phyloP scores from a whole-genome alignment of 768 basidiomycete genomes.

The Tulasnella sp. region DNA sequence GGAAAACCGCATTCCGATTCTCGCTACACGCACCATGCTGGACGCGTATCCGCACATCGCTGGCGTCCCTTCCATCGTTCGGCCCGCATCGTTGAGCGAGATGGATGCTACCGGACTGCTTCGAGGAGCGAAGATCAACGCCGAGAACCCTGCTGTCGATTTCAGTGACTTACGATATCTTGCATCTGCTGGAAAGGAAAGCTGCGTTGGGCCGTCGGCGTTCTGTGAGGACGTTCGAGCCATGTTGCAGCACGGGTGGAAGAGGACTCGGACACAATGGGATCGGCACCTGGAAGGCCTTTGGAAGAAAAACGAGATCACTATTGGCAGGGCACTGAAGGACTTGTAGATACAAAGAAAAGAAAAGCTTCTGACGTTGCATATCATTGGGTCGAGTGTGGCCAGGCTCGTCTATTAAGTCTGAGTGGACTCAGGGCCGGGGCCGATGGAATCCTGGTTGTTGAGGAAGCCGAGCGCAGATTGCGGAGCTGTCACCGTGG shows the following conservation, averaged over 20 bases:
- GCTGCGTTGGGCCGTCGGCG: not conserved
- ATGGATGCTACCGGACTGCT: not conserved
- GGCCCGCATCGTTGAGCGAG: not conserved
- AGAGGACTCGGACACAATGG: not conserved
- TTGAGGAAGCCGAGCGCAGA: constrained; percentile 27
- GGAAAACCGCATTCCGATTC: not conserved
- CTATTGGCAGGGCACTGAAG: not conserved
- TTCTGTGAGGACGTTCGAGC: not conserved
- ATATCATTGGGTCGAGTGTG: constrained; percentile 4
- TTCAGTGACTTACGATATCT: not conserved
- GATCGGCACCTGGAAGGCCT: not conserved
- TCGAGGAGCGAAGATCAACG: not conserved
- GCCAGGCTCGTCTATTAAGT: too few species aligned
- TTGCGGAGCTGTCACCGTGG: constrained; percentile 24
- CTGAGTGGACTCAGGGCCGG: too few species aligned
- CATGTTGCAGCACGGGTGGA: not conserved
- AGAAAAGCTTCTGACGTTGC: too few species aligned
- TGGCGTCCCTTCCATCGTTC: not conserved
- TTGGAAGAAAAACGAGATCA: not conserved
- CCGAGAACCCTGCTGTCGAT: not conserved
- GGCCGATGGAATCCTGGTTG: too few species aligned
- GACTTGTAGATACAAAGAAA: not conserved
- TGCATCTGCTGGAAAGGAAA: not conserved
- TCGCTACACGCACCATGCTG: not conserved
- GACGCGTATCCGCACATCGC: not conserved